Conservation (phyloP, 192 early-diverging fungal species). For the Coemansia sp. region DNA sequence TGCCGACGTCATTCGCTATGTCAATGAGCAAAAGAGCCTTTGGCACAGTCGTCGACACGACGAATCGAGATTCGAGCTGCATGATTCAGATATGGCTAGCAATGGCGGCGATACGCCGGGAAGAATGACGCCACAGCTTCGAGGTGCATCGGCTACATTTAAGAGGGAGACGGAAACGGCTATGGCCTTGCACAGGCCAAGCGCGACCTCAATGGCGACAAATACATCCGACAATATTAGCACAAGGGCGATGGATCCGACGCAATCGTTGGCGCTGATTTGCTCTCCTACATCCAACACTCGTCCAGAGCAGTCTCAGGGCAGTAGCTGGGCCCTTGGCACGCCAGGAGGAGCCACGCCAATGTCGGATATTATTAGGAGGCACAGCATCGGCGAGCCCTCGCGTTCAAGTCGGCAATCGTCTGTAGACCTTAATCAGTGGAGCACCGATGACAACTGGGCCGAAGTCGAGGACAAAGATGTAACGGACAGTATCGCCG, state of each 20-base stretch:
- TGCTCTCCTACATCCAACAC: slow-evolving; percentile 9
- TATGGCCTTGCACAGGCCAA: background rate
- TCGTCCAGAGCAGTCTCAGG: background rate
- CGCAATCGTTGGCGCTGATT: slow-evolving; percentile 15
- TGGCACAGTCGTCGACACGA: slow-evolving; percentile 38
- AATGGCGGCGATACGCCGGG: slow-evolving; percentile 28
- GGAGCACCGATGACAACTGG: slow-evolving; percentile 9
- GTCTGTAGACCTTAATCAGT: slow-evolving; percentile 4
- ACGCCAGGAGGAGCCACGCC: background rate
- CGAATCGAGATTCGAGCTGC: slow-evolving; percentile 40
- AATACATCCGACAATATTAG: background rate
- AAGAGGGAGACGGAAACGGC: background rate
- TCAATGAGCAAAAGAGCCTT: slow-evolving; percentile 31
- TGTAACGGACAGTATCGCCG: background rate
- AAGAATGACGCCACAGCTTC: slow-evolving; percentile 7
- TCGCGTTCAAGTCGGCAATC: background rate
- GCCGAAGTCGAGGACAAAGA: slow-evolving; percentile 10
- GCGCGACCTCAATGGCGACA: background rate
- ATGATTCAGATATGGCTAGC: slow-evolving; percentile 38
- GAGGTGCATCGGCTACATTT: background rate
- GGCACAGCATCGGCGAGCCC: slow-evolving; percentile 27
- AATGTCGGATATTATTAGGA: slow-evolving; percentile 10
- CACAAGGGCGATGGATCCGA: background rate
- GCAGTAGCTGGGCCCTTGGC: background rate
- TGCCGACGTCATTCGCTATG: slow-evolving; percentile 26